phyloP scores from a whole-genome alignment of 352 stramenopile genomes.

The Phytophthora sp. region DNA sequence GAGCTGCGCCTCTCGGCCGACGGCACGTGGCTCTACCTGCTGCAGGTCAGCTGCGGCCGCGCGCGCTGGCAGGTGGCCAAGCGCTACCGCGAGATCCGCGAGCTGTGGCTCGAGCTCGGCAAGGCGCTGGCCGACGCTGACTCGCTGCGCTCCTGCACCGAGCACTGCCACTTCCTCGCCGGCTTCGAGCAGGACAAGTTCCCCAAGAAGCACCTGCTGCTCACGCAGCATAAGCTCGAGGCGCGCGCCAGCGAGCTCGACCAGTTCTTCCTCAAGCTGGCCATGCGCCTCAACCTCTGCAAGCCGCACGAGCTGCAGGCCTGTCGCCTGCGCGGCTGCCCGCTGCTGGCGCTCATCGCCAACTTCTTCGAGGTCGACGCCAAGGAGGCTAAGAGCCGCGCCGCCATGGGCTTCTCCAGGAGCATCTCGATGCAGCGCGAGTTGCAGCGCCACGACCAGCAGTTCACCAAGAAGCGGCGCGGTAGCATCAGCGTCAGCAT shows the following conservation, averaged over 20 bases:
- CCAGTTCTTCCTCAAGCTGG: conserved; percentile 65
- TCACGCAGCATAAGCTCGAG: conserved; percentile 72
- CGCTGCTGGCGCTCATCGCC: conserved; percentile 45
- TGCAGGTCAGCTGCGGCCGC: conserved; percentile 59
- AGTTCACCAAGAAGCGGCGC: conserved; percentile 37
- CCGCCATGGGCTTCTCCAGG: conserved; percentile 11
- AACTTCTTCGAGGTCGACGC: conserved; percentile 56
- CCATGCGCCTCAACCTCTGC: conserved; percentile 75
- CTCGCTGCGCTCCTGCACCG: conserved; percentile 36
- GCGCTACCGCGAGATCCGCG: conserved; percentile 80
- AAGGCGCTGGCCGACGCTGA: conserved; percentile 35
- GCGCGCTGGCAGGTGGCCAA: conserved; percentile 57
- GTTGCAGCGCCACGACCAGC: conserved; percentile 23
- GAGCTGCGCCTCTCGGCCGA: conserved; percentile 64
- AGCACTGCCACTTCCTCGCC: conserved; percentile 71
- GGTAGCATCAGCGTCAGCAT: conserved; percentile 21
- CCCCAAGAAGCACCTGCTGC: conserved; percentile 72
- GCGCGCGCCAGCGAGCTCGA: conserved; percentile 57
- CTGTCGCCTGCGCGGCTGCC: conserved; percentile 53
- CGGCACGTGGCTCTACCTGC: conserved; percentile 70
- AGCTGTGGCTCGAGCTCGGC: conserved; percentile 63
- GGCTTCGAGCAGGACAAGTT: conserved; percentile 78
- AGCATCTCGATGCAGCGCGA: conserved; percentile 40
- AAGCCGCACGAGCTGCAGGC: conserved; percentile 43
- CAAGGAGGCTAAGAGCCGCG: conserved; percentile 21